A percentile compares a stretch with the other conserved stretches of the same genome.
Conservation (phyloP, 1,139 yeast species). For the Yamadazyma friedrichii region DNA sequence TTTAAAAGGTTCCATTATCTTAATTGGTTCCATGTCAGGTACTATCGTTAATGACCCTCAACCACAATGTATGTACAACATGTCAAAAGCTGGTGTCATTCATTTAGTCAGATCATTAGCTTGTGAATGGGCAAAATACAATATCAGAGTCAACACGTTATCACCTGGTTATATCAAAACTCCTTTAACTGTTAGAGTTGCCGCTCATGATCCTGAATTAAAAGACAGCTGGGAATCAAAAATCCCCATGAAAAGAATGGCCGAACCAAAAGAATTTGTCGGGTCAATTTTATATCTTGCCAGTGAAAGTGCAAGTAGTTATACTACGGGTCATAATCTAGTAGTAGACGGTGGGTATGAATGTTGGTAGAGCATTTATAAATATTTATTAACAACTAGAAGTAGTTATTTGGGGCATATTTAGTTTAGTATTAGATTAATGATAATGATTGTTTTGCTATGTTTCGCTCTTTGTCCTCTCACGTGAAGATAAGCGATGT, state of each 20-base stretch:
- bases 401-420: too few species aligned
- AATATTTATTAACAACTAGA: too few species aligned
- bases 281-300: slow-evolving; percentile 49
- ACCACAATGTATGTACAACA: slow-evolving; percentile 51
- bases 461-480: neutral
- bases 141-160: slow-evolving; percentile 48
- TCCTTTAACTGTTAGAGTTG: slow-evolving; percentile 48
- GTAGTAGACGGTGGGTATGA: slow-evolving; percentile 52
- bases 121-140: slow-evolving; percentile 53
- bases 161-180: slow-evolving; percentile 51
- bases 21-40: slow-evolving; percentile 51
- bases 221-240: slow-evolving; percentile 49
- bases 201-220: slow-evolving; percentile 45
- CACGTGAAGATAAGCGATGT: neutral
- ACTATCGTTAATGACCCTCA: slow-evolving; percentile 52
- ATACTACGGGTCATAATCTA: slow-evolving; percentile 51
- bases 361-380: slow-evolving; percentile 26
- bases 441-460: slow-evolving; percentile 9
- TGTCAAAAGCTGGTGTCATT: slow-evolving; percentile 52
- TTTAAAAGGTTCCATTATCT: slow-evolving; percentile 46
- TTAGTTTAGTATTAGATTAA: slow-evolving; percentile 5
- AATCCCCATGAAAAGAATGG: slow-evolving; percentile 52
- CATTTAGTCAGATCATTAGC: slow-evolving; percentile 50
- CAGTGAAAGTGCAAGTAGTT: slow-evolving; percentile 43
- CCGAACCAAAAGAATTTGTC: slow-evolving; percentile 51